Base-by-base conservation (phyloP, 306 rosid genomes). In the Argentina anserina region DNA sequence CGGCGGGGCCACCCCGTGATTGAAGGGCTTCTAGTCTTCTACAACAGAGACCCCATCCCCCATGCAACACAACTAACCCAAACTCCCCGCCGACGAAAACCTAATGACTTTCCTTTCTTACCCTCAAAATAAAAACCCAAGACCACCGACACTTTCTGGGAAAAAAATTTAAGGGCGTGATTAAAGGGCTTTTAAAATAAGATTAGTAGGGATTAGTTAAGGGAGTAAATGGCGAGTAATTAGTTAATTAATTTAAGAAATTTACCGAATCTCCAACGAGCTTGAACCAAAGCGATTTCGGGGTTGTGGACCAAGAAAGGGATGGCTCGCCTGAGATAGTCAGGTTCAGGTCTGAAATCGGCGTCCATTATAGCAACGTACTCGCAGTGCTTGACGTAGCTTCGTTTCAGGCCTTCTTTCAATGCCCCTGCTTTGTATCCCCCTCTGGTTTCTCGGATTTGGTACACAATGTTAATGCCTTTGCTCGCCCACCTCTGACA, bases 261-360 rank as follows among this genome's bases (percentile, higher is more conserved):
- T 70, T 75, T 90, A 95, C 99, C 99, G 59, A 95, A 95, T 91
- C 93, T 86, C 99, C 99, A 95, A 25, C 99, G 99, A 70, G 89
- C 97, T 84, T 95, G 99, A 82, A 91, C 93, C 69, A 95, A 71
- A 33, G 99, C 99, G 70, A 95, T 70, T 9, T 91, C 88, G 2
- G 97, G 89, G 68, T 95, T 95, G 25, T 88, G 84, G 39, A 78
- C 89, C 77, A 95, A 64, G 88, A 91, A 95, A 5, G 99, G 99
- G 77, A 95, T 91, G 70, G 97, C 86, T 28, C 99, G 90, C 37
- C 87, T 69, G 40, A 95, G 93, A 77, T 81, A 95, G 67, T 92
- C 99, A 0, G 97, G 99, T 23, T 92, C 97, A 0, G 99, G 99
- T 14, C 96, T 46, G 70, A 95, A 95, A 81, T 95, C 99, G 1